phyloP scores from a whole-genome alignment of 768 basidiomycete species.

The Postia placenta region DNA sequence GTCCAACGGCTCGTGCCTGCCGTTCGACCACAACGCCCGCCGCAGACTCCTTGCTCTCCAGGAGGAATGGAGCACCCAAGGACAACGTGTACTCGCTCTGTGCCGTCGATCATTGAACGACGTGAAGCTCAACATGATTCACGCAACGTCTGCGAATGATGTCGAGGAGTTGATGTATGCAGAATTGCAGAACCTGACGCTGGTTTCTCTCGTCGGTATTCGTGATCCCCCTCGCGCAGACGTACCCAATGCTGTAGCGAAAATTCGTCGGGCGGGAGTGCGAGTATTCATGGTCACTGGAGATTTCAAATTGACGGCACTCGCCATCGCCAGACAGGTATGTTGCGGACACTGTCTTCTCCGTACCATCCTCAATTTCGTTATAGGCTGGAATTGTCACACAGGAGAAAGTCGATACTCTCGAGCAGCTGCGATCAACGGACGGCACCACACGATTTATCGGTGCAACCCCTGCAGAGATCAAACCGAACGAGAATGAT shows the following conservation, averaged over 20 bases:
- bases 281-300: conserved; percentile 60
- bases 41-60: conserved; percentile 30
- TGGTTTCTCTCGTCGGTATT: conserved; percentile 55
- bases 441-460: conserved; percentile 15
- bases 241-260: conserved; percentile 42
- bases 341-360: conserved; percentile 36
- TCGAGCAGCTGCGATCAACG: conserved; percentile 22
- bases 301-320: conserved; percentile 55
- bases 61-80: conserved; percentile 44
- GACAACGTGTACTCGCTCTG: conserved; percentile 58
- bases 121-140: conserved; percentile 25
- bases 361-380: neutral
- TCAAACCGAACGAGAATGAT: conserved; percentile 34
- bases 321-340: conserved; percentile 59
- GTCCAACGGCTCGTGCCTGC: conserved; percentile 27
- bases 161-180: conserved; percentile 39
- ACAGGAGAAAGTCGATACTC: conserved; percentile 30
- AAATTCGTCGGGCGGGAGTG: conserved; percentile 51
- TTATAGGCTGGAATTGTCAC: conserved; percentile 37
- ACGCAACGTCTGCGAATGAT: conserved; percentile 25
- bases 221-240: conserved; percentile 56
- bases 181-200: conserved; percentile 38
- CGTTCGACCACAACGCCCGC: conserved; percentile 25
- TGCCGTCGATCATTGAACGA: conserved; percentile 38
- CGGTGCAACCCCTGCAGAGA: conserved; percentile 9